A percentile compares a stretch with the other conserved stretches of the same genome.
Evolutionary conservation across 129 eudicot genomes (phyloP).

Genomic region (Rutidosis leptorrhynchoides): DNA sequence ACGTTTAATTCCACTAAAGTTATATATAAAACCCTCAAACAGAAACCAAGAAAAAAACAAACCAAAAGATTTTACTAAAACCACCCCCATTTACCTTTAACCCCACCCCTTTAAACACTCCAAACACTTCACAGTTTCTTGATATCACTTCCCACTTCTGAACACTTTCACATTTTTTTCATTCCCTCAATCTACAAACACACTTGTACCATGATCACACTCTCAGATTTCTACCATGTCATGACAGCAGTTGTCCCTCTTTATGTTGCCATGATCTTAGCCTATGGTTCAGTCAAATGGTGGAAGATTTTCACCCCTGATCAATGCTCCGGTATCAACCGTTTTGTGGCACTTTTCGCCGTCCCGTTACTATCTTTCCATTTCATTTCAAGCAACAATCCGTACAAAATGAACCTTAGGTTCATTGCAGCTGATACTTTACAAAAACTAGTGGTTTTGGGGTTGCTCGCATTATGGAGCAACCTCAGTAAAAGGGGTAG

Average conservation of each 20-base stretch:
- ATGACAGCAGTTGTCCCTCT: constrained; percentile 86
- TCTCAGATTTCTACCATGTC: constrained; percentile 75
- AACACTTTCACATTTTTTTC: neutral
- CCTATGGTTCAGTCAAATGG: constrained; percentile 86
- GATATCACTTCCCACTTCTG: neutral
- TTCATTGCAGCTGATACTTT: constrained; percentile 88
- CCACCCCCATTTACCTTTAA: neutral
- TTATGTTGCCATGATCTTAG: constrained; percentile 83
- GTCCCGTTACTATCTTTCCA: constrained; percentile 81
- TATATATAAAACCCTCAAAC: constrained; percentile 15
- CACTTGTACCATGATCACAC: constrained; percentile 42
- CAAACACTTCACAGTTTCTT: constrained; percentile 7
- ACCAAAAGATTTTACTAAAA: constrained; percentile 9
- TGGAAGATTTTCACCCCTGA: constrained; percentile 86
- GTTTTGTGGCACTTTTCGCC: constrained; percentile 80
- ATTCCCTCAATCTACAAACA: constrained; percentile 14
- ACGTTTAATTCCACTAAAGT: constrained; percentile 14
- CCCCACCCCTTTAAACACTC: constrained; percentile 15
- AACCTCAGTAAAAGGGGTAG: constrained; percentile 50
- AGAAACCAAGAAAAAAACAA: constrained; percentile 3
- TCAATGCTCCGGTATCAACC: constrained; percentile 85
- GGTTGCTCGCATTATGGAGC: constrained; percentile 48
- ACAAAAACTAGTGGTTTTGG: constrained; percentile 65
- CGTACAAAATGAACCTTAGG: constrained; percentile 64
- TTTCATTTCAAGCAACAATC: constrained; percentile 68